Conservation (phyloP, 116 monocot genomes). For the Phalaenopsis hybrid region DNA sequence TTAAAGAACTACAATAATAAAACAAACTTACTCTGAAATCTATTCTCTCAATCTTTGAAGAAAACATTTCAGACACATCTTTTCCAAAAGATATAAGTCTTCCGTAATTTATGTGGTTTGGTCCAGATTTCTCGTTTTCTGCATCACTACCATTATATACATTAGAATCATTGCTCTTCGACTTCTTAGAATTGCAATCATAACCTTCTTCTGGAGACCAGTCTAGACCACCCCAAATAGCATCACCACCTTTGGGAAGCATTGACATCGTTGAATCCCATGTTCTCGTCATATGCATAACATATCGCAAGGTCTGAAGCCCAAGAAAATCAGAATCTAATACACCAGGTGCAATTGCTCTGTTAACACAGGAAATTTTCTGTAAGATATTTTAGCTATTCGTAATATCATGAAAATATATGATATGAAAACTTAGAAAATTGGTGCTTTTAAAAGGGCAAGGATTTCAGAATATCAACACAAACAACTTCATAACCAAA, state of each 20-base stretch:
- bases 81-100: slow-evolving; percentile 89
- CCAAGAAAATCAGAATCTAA: slow-evolving; percentile 85
- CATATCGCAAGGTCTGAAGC: slow-evolving; percentile 81
- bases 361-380: slow-evolving; percentile 19
- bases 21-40: slow-evolving; percentile 61
- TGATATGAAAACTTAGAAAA: slow-evolving; percentile 5
- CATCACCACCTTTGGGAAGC: slow-evolving; percentile 97
- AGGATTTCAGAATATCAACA: background rate
- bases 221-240: slow-evolving; percentile 93
- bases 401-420: background rate
- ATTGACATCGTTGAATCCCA: slow-evolving; percentile 99
- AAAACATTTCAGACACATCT: slow-evolving; percentile 55
- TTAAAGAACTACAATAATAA: background rate
- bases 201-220: slow-evolving; percentile 89
- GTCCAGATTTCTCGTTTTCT: slow-evolving; percentile 18
- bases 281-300: slow-evolving; percentile 95
- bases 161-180: slow-evolving; percentile 43
- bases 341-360: slow-evolving; percentile 91
- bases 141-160: slow-evolving; percentile 19
- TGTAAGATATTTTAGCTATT: background rate
- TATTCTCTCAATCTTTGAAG: slow-evolving; percentile 57
- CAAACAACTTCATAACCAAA: background rate
- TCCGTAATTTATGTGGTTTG: slow-evolving; percentile 53
- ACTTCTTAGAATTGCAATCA: slow-evolving; percentile 52
- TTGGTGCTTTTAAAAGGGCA: background rate